These are phyloP conservation scores for Gastrodia elata DNA, from an alignment of 106 monocot species.

Conservation along the genomic window DNA sequence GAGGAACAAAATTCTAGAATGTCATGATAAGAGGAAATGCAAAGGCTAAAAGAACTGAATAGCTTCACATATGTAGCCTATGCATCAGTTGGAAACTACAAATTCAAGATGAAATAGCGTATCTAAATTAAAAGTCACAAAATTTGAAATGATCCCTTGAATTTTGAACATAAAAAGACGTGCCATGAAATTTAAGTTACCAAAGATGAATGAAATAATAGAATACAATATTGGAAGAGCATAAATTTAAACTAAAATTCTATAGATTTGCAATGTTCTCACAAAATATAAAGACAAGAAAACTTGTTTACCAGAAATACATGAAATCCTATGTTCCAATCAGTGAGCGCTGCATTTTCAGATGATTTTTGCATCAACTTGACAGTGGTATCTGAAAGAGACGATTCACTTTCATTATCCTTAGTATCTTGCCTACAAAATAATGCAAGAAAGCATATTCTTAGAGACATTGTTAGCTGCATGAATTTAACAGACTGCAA, in stretches of 20 bases:
- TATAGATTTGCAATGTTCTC: background rate
- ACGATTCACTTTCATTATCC: constrained; percentile 46
- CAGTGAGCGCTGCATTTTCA: constrained; percentile 54
- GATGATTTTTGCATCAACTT: constrained; percentile 43
- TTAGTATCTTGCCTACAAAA: constrained; percentile 56
- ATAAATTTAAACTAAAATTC: background rate
- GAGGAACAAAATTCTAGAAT: background rate
- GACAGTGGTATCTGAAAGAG: constrained; percentile 32
- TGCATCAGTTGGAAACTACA: no score
- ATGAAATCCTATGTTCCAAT: constrained; percentile 91
- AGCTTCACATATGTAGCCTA: background rate
- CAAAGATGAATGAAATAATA: background rate
- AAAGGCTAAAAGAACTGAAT: background rate
- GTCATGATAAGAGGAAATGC: background rate
- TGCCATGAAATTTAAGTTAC: background rate
- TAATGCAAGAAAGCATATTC: constrained; percentile 3
- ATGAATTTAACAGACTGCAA: background rate
- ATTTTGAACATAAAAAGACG: no score
- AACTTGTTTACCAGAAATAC: constrained; percentile 59
- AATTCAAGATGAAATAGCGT: no score
- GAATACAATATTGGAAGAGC: background rate
- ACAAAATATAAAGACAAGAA: background rate
- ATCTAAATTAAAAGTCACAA: no score
- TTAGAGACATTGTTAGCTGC: background rate
- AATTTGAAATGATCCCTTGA: no score